Evolutionary conservation across 108 stramenopile genomes (phyloP).

Genomic region (Conticribra weissflogii): DNA sequence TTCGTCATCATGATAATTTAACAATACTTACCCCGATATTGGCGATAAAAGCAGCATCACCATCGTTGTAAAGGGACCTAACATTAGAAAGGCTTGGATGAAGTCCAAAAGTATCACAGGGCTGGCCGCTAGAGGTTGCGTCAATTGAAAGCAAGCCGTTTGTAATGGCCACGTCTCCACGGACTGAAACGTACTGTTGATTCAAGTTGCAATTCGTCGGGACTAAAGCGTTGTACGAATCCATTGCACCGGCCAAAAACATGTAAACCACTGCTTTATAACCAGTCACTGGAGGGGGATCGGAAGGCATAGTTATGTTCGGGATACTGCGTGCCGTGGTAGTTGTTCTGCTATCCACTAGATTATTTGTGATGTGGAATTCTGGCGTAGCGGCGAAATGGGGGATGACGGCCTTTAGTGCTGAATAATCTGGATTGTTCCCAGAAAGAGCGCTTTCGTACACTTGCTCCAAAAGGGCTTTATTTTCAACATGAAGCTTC

Average conservation of each 20-base stretch:
- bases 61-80: constrained; percentile 35
- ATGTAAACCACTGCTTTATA: constrained; percentile 57
- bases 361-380: constrained; percentile 46
- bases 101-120: constrained; percentile 49
- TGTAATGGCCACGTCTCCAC: constrained; percentile 36
- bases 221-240: constrained; percentile 33
- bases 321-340: constrained; percentile 3
- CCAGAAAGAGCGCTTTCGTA: constrained; percentile 9
- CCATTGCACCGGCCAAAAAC: constrained; percentile 42
- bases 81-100: constrained; percentile 30
- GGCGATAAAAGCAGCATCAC: constrained; percentile 47
- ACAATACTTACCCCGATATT: constrained; percentile 40
- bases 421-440: constrained; percentile 14
- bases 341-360: constrained; percentile 2
- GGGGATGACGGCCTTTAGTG: constrained; percentile 16
- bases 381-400: constrained; percentile 32
- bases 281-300: constrained; percentile 21
- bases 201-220: constrained; percentile 28
- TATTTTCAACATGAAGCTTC: constrained; percentile 11
- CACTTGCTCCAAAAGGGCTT: constrained; percentile 19
- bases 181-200: constrained; percentile 23
- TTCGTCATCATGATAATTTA: too few species aligned
- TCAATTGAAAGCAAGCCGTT: constrained; percentile 13
- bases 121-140: constrained; percentile 18
- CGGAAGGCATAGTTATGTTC: constrained; percentile 11